Base-by-base conservation (phyloP, 192 early-diverging fungal species). In the Chytriomyces hyalinus region DNA sequence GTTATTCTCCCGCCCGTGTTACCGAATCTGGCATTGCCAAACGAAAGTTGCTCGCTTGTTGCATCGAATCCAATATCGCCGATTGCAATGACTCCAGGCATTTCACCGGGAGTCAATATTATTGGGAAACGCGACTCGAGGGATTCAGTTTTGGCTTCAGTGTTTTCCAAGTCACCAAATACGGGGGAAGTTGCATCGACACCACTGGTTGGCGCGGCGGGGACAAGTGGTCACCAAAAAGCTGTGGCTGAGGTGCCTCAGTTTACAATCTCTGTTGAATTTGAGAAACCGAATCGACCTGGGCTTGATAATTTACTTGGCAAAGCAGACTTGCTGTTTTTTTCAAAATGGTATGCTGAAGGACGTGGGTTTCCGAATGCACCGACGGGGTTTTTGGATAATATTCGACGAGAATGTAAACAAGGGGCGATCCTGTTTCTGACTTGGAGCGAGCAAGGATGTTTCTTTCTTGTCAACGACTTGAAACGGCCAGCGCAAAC, bases 221-320 rank as follows among this genome's bases (percentile, higher is more conserved):
- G 36, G 4, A 0, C 36, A 36, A 36, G 36, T 36, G 36, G 36
- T 36, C 53, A 57, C 20, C 63, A 24, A 65, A 36, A 26, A 10
- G 24, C 36, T 26, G 24, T 26, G 24, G 24, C 24, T 26, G 24
- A 26, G 13, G 11, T 65, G 50, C 65, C 67, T 4, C 78, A 80
- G 48, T 63, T 88, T 59, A 91, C 87, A 6, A 86, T 92, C 47
- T 89, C 87, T n/a, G 86, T 91, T 10, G 91, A 92, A 80, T 84
- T 92, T 59, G 91, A 92, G 67, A 92, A 92, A 67, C 87, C 86
- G 1, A 86, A 89, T 65, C 78, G 91, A 28, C 83, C 81, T 53
- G 84, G 84, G n/a, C 85, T 92, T 50, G 87, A 89, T 49, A 66
- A 50, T 13, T 78, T 92, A n/a, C 75, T 92, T 28, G 67, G 82